These are phyloP conservation scores for Tulasnella sp. DNA, from an alignment of 768 basidiomycete species.

Conservation along the genomic window DNA sequence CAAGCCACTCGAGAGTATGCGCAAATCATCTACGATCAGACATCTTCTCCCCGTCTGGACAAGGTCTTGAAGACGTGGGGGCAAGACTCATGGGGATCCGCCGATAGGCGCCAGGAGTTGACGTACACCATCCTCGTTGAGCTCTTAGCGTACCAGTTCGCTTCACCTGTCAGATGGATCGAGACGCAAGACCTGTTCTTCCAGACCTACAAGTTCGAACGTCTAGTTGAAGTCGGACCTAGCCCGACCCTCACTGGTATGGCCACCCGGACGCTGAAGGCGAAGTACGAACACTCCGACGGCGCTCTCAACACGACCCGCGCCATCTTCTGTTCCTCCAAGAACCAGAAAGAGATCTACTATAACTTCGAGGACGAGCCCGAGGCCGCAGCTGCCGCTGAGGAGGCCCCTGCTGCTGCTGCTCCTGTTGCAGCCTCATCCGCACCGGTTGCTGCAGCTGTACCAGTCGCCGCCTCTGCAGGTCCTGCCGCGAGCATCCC, in stretches of 20 bases:
- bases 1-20: constrained; percentile 76
- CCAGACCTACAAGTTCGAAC: constrained; percentile 73
- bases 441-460: constrained; percentile 30
- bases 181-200: constrained; percentile 96
- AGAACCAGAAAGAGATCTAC: constrained; percentile 94
- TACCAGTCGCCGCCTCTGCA: constrained; percentile 35
- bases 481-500: constrained; percentile 67
- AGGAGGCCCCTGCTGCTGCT: constrained; percentile 25
- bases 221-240: constrained; percentile 91
- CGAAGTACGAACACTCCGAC: constrained; percentile 85
- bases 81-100: constrained; percentile 71
- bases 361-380: constrained; percentile 91
- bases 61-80: constrained; percentile 94
- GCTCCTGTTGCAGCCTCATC: constrained; percentile 29
- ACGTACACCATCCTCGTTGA: constrained; percentile 96
- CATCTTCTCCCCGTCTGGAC: constrained; percentile 86
- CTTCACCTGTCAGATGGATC: constrained; percentile 98
- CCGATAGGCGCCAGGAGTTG: constrained; percentile 79
- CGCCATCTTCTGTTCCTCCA: constrained; percentile 82
- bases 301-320: constrained; percentile 72
- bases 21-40: constrained; percentile 93
- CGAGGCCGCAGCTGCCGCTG: constrained; percentile 33
- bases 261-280: constrained; percentile 81
- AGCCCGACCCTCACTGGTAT: constrained; percentile 94
- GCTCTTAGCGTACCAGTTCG: constrained; percentile 94